Base-by-base conservation (phyloP, 2,329 filamentous ascomycete genomes). In the Aspergillus japonicus region DNA sequence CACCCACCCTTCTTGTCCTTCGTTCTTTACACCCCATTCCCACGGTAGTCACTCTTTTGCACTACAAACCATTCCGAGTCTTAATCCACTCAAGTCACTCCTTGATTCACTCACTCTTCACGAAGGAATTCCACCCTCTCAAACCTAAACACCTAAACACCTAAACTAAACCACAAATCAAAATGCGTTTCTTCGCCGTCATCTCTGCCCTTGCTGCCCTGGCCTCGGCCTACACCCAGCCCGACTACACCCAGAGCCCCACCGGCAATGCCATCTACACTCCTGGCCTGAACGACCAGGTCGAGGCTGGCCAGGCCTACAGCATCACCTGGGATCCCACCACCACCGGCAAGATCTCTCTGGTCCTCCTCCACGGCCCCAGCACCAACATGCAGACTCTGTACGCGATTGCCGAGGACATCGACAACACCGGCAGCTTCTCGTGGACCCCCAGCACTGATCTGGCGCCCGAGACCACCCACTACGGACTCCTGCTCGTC, bases 401-500 rank as follows among this genome's bases (percentile, higher is more conserved):
- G 64, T 73, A 76, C 66, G 76, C 82, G 60, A 79, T 86, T 63
- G 81, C 79, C 62, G 80, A 85, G 72, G 71, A 73, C 64, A 83
- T 85, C 72, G 63, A 72, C 69, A 88, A 88, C 82, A 78, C 71
- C 60, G 86, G 86, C 61, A 70, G 68, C 63, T 87, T 78, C 78
- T 51, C 63, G 59, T 88, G 85, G 85, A 84, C 81, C 48, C 83
- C 83, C 47, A 68, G 76, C 61, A 71, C 78, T 57, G 63, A 70
- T 47, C 81, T 87, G 61, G 76, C 79, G 67, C 70, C 71, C 62
- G 81, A 83, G 62, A 71, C 70, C 63, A 80, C 78, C 66, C 81
- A 79, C 74, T 88, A 87, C 75, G 86, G 85, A 62, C 77, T 88
- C 69, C 80, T 87, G 71, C 74, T 89, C 67, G 83, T 88, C 66